Base-by-base conservation (phyloP, 495 filamentous ascomycete genomes). In the Amphirosellinia nigrospora region DNA sequence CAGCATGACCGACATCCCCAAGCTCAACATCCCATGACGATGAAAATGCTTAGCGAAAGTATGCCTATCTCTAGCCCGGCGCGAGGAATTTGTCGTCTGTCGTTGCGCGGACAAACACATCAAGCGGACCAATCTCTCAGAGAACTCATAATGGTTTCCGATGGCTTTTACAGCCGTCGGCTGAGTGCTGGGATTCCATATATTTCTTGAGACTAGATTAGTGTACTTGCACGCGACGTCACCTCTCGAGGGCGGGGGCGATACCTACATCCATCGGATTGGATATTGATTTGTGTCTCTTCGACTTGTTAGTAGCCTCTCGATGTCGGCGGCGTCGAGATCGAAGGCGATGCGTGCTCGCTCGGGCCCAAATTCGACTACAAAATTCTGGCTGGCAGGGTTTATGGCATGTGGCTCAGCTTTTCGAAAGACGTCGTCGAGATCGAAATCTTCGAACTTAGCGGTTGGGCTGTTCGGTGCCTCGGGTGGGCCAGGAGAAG, bases 171-270 rank as follows among this genome's bases (percentile, higher is more conserved):
- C 84, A 1, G 83, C 73, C 0, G 85, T 81, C 43, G 78, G 82
- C 70, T 94, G 90, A 36, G 80, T 74, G 70, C 89, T 86, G 11
- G 91, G 91, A 58, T 84, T 79, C 90, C 91, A 94, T n/a, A 94
- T 86, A 71, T 93, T 91, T 65, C 89, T 91, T 66, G 45, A 43
- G 13, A 36, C 8, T 23, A 3, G 38, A 16, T 72, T 41, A 73
- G 74, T 48, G 39, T 72, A 45, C 75, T 6, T 28, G 64, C 55
- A 66, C 52, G 63, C 13, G 48, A 64, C 13, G 48, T 36, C 38
- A 28, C 46, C 21, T 16, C 19, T 16, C 0, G 4, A n/a, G 34
- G 1, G 11, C n/a, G 43, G 36, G 26, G 23, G 55, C 9, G 62
- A 77, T 58, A n/a, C 86, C 77, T 83, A 90, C 88, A 94, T 93